A percentile compares a stretch with the other conserved stretches of the same genome.
Evolutionary conservation across 352 stramenopile species (phyloP).

Genomic region (Pythium guiyangense): DNA sequence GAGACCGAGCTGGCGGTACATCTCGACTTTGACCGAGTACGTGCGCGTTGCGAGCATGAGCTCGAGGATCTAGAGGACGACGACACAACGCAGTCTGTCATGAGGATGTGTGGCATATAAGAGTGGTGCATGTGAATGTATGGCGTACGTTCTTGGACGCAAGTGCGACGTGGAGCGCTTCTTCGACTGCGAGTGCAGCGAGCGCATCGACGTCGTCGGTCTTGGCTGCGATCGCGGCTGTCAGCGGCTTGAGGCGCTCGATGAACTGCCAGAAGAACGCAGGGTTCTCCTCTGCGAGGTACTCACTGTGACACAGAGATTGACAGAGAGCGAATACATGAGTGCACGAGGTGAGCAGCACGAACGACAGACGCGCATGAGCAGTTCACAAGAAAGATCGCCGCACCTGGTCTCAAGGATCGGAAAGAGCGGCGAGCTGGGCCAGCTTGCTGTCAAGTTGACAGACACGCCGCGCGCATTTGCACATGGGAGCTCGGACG

Average conservation of each 20-base stretch:
- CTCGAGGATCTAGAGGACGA: constrained; percentile 54
- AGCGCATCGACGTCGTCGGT: constrained; percentile 42
- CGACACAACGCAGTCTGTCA: too few relatives aligned
- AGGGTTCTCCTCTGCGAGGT: constrained; percentile 74
- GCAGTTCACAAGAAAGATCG: not conserved
- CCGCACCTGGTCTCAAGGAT: constrained; percentile 50
- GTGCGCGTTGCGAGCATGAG: constrained; percentile 69
- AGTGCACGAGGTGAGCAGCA: not conserved
- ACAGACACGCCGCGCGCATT: constrained; percentile 37
- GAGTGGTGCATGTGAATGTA: not conserved
- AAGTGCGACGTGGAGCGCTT: constrained; percentile 55
- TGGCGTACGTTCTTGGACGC: constrained; percentile 51
- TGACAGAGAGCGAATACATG: not conserved
- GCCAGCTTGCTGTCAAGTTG: constrained; percentile 60
- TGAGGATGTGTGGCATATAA: not conserved
- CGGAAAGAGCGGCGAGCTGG: constrained; percentile 48
- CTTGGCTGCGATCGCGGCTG: constrained; percentile 27
- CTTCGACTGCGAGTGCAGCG: constrained; percentile 38
- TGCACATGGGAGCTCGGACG: constrained; percentile 7
- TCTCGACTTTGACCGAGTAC: constrained; percentile 80
- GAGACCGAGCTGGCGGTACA: constrained; percentile 77
- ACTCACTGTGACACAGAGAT: constrained; percentile 40
- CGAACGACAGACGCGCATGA: too few relatives aligned
- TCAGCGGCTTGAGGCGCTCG: constrained; percentile 33
- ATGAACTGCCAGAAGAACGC: constrained; percentile 77